phyloP scores from a whole-genome alignment of 169 alveolate species.

The Theileria orientalis region DNA sequence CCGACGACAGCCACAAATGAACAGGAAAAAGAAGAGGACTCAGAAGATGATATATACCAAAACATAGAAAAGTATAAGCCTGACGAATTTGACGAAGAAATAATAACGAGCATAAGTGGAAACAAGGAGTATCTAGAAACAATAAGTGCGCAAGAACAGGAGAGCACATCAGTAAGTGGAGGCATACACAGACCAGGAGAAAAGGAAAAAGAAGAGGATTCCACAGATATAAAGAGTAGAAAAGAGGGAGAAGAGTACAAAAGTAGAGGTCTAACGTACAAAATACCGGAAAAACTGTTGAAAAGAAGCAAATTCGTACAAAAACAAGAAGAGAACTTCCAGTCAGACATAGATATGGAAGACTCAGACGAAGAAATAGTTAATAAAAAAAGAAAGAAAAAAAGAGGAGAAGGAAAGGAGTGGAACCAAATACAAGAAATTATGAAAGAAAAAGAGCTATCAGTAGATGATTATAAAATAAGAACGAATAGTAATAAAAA shows the following conservation, averaged over 20 bases:
- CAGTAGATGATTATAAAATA: slow-evolving; percentile 35
- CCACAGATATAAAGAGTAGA: neutral
- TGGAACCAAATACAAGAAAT: slow-evolving; percentile 59
- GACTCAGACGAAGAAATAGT: slow-evolving; percentile 45
- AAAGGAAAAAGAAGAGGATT: neutral
- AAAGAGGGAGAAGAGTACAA: too few species aligned
- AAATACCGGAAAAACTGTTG: slow-evolving; percentile 1
- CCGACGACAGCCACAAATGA: neutral
- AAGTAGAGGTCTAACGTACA: too few species aligned
- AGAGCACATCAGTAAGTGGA: too few species aligned
- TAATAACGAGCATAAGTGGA: neutral
- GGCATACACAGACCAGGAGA: neutral
- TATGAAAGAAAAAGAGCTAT: slow-evolving; percentile 37
- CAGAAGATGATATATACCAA: slow-evolving; percentile 53
- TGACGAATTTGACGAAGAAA: slow-evolving; percentile 29
- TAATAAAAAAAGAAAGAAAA: slow-evolving; percentile 6
- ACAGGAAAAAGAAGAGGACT: neutral
- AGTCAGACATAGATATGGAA: slow-evolving; percentile 30
- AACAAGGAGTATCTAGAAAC: slow-evolving; percentile 36
- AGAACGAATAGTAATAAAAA: slow-evolving; percentile 2
- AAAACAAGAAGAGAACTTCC: slow-evolving; percentile 30
- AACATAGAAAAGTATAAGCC: slow-evolving; percentile 40
- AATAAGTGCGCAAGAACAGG: slow-evolving; percentile 21
- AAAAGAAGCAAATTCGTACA: neutral
- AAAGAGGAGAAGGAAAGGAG: slow-evolving; percentile 13